Evolutionary conservation across 2,329 filamentous ascomycete species (phyloP), one percentile per base, ranked within the genome.

Genomic region (Fusarium annulatum): DNA sequence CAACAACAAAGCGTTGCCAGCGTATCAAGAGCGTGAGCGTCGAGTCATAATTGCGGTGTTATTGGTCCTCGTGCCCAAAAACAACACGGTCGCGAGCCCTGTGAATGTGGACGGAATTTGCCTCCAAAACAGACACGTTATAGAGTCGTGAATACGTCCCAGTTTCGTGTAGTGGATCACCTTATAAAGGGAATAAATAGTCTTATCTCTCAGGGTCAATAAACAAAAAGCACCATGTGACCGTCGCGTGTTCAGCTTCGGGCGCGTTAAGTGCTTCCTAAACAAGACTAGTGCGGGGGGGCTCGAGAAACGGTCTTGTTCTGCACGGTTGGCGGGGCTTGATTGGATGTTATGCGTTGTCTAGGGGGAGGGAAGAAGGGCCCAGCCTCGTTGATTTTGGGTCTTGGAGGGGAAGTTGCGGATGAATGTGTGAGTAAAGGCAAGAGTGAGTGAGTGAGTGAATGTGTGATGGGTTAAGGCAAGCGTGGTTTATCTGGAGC

Each of bases 341-440:
- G 71, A 78, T 78, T 78, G 76, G 75, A 57, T 48, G 59, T 72
- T 73, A 72, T 67, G 71, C 67, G 66, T 68, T 61, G 71, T 71
- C 42, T 42, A 48, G 53, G 45, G 48, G 41, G n/a, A 45, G 57
- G 38, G 34, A 49, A 30, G 48, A 46, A 45, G 30, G 28, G 38
- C 76, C 76, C 76, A 77, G 72, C 76, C 76, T 77, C 76, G 73
- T 69, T 52, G 65, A 77, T 76, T 77, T 69, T 62, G 52, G 45
- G 42, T 61, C 39, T 48, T 58, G 59, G 65, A 59, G 71, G 61
- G 64, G 43, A 38, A 39, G 45, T 55, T 38, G 34, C 26, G 42
- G 34, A 60, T 57, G 55, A 48, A 41, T 52, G 28, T 63, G 60
- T 68, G 59, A 57, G 60, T 38, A 55, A 28, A 57, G 46, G 46